Evolutionary conservation across 1,284 basidiomycete genomes (phyloP), one percentile per base, ranked within the genome.

Genomic region (Ceratobasidium sp.): DNA sequence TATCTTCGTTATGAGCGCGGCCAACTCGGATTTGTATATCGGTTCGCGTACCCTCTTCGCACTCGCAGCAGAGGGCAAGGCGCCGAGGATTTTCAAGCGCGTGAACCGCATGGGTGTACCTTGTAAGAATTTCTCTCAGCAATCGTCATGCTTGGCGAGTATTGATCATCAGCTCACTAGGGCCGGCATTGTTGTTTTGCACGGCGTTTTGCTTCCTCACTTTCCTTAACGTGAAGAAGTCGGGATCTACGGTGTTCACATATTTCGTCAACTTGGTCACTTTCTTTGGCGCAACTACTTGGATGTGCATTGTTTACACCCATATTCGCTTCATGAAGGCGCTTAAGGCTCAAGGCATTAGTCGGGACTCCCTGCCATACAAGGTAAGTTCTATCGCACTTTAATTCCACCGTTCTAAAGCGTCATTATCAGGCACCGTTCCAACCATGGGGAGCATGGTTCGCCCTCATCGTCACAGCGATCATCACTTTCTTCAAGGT

Each of bases 281-380:
- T 7, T 88, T 88, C 56, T 90, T 90, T 78, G 91, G 91, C 54
- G 88, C 89, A 29, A 83, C 91, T 24, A 91, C 90, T 7, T 92
- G 91, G 90, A 88, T 93, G 84, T 88, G 85, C 27, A 92, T 94
- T 74, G 81, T 87, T 53, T 87, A 86, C 61, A 87, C 87, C 11
- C 91, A 93, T 82, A 87, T 92, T 74, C 84, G 84, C 14, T 92
- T 93, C 81, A 90, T 92, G 90, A 85, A 86, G 78, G 90, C 89
- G 0, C 82, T 92, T 76, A 84, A 88, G 76, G 87, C 83, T 0
- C 90, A 92, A 75, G 90, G 90, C 16, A 84, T 89, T 77, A 86
- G 86, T 1, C 85, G 91, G 22, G 86, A 90, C 62, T 81, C 83
- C 9, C 83, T 94, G 16, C 78, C 74, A 2, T 76, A 77, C 68